phyloP scores from a whole-genome alignment of 768 basidiomycete species.

The Neoboletus magnificus region DNA sequence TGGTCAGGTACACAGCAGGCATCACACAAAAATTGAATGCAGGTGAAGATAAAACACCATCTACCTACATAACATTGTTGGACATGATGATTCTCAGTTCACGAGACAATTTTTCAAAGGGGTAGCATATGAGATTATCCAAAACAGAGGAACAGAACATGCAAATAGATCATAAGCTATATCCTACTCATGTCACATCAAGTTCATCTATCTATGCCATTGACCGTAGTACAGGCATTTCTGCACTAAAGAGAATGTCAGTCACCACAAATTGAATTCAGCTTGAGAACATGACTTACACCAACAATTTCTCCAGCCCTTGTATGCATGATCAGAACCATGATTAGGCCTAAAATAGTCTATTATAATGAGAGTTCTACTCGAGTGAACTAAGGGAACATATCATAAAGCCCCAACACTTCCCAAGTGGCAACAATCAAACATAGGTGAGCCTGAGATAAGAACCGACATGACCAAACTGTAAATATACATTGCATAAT shows the following conservation, averaged over 20 bases:
- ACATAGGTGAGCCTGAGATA: constrained; percentile 83
- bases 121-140: constrained; percentile 8
- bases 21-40: neutral
- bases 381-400: constrained; percentile 3
- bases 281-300: constrained; percentile 3
- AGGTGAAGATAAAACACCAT: neutral
- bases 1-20: too few relatives aligned
- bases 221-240: constrained; percentile 6
- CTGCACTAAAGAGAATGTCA: constrained; percentile 22
- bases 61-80: too few relatives aligned
- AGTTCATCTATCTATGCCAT: constrained; percentile 9
- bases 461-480: constrained; percentile 99
- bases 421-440: constrained; percentile 52
- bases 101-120: neutral
- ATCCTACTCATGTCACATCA: constrained; percentile 2
- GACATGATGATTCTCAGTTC: neutral
- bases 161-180: constrained; percentile 6
- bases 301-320: constrained; percentile 37
- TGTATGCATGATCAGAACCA: constrained; percentile 95
- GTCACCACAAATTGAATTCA: neutral
- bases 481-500: constrained; percentile 62
- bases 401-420: constrained; percentile 89
- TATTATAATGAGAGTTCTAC: neutral
- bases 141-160: neutral
- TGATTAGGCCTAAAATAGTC: constrained; percentile 62